Evolutionary conservation across 371 early-diverging fungal species (phyloP), one percentile per base, ranked within the genome.

Genomic region (Mucor circinelloides): DNA sequence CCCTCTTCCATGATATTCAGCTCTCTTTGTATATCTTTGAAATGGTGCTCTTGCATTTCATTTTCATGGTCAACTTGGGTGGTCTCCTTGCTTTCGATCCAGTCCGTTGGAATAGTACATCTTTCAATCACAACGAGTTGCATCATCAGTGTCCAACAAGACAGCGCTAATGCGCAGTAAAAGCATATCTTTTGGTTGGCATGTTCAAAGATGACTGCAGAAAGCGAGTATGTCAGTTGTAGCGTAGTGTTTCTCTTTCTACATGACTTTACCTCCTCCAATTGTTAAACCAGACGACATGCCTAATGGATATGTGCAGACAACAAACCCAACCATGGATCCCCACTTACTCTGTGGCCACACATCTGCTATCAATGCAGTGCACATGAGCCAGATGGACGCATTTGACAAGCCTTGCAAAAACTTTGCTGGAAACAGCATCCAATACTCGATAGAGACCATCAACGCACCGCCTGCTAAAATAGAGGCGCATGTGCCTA

Each of bases 401-500:
- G 64, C 63, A 25, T 68, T 68, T 2, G 69, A 63, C 19, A 42
- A 9, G 10, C 69, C 69, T 23, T 68, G 69, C 36, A 68, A 58
- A 23, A 63, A 50, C 6, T 58, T 58, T 4, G 52, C 50, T 12
- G 59, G 69, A 13, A 68, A 42, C 50, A 68, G 15, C 59, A 68
- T 63, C 69, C 69, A 68, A 31, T 68, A 52, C 58, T 63, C 32
- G 2, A 30, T n/a, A 4, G 59, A 63, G 17, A 63, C 28, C 50
- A 63, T 63, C 6, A 63, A 28, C n/a, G 56, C 48, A 28, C 36
- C 36, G 13, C 44, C 54, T 4, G 63, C 32, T 19, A 63, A 12
- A 3, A 48, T 25, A 8, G 68, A 55, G 5, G 42, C 38, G 40
- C 63, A 31, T 30, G 64, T 46, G 17, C 64, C 64, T 13, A 58